Percentiles rank a stretch among this genome's conserved stretches.
Conservation (phyloP, 2,329 filamentous ascomycete genomes). For the Colletotrichum spaethianum region DNA sequence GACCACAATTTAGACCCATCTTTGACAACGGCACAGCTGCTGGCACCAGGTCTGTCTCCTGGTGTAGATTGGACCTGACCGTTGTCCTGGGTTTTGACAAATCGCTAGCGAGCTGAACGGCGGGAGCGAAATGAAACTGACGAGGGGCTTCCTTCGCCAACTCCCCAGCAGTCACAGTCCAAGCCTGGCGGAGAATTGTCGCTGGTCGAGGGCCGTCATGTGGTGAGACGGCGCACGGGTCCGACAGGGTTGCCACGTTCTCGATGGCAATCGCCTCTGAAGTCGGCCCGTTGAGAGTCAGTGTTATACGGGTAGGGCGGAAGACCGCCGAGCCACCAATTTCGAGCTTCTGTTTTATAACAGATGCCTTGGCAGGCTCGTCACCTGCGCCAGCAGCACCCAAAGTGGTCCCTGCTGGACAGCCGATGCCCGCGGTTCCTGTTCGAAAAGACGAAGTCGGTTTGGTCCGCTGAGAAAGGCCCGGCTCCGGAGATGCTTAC, state of each 20-base stretch:
- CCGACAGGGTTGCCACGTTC: slow-evolving; percentile 23
- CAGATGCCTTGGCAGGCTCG: background rate
- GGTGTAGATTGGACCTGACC: background rate
- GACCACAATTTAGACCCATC: background rate
- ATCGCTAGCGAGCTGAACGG: background rate
- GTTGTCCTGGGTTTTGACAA: background rate
- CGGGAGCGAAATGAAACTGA: slow-evolving; percentile 9
- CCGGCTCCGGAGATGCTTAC: background rate
- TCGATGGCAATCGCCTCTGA: background rate
- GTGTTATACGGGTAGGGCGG: slow-evolving; percentile 11
- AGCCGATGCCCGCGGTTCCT: no score
- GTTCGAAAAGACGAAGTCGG: background rate
- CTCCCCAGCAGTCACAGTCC: background rate
- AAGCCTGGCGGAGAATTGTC: background rate
- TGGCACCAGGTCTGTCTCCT: background rate
- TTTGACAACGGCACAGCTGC: slow-evolving; percentile 8
- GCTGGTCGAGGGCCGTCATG: background rate
- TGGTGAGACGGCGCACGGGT: slow-evolving; percentile 12
- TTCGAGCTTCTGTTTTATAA: background rate
- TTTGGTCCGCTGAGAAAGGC: background rate
- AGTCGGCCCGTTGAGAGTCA: slow-evolving; percentile 17
- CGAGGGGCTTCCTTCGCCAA: background rate
- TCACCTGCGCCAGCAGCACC: no score
- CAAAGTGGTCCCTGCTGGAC: no score
- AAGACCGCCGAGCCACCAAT: background rate